A percentile compares a stretch with the other conserved stretches of the same genome.
Conservation (phyloP, 495 filamentous ascomycete species). For the Evernia prunastri region DNA sequence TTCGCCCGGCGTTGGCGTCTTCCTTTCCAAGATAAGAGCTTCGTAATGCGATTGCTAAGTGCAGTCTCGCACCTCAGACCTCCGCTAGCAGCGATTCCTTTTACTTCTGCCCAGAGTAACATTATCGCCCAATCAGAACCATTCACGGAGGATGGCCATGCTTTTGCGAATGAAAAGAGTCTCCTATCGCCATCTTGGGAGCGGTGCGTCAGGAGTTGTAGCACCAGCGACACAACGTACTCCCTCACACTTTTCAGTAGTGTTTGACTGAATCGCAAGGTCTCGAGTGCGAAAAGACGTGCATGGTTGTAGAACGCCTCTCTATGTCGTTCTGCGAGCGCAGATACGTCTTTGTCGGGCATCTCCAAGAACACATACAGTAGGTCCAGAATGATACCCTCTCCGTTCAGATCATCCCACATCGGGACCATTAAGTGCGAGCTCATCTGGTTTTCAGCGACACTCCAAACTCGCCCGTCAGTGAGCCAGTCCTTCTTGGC, state of each 20-base stretch:
- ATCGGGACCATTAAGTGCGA: too few relatives aligned
- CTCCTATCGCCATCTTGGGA: background rate
- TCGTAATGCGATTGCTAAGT: background rate
- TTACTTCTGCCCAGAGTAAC: background rate
- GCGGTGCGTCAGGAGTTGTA: background rate
- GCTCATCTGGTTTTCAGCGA: background rate
- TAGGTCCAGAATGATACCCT: background rate
- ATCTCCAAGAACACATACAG: background rate
- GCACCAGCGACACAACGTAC: background rate
- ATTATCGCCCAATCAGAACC: slow-evolving; percentile 1
- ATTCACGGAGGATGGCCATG: background rate
- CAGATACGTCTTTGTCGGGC: background rate
- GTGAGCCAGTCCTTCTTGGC: background rate
- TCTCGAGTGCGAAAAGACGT: background rate
- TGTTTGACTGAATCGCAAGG: background rate
- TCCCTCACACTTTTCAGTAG: background rate
- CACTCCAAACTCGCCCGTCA: slow-evolving; percentile 1
- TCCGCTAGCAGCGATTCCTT: background rate
- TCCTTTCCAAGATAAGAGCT: background rate
- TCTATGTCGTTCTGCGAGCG: slow-evolving; percentile 6
- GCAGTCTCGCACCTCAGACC: background rate
- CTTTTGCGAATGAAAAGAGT: background rate
- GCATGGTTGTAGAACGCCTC: background rate
- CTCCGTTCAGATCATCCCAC: background rate
- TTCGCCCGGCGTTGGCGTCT: background rate